These are phyloP conservation scores for Chaetomiaceae sp. DNA, from an alignment of 2,329 filamentous ascomycete species.

Conservation along the genomic window DNA sequence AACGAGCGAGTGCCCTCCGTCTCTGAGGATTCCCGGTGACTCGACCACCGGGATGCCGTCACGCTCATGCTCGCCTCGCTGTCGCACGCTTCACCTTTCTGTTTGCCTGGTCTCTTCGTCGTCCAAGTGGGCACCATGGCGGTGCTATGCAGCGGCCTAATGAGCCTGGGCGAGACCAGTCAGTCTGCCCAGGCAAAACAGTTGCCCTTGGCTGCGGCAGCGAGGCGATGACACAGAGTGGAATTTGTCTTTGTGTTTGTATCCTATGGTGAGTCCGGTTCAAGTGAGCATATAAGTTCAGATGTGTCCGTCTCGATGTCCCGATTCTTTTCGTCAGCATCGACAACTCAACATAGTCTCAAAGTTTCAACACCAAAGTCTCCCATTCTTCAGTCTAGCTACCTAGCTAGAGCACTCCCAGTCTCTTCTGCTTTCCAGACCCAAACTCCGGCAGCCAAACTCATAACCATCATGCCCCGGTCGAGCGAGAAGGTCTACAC, in stretches of 20 bases:
- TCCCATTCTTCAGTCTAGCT: too few species aligned
- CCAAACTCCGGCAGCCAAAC: not conserved
- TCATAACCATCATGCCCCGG: not conserved
- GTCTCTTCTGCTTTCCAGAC: not conserved
- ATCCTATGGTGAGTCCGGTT: too few species aligned
- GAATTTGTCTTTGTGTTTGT: not conserved
- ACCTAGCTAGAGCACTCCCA: too few species aligned
- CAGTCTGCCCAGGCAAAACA: slow-evolving; percentile 2
- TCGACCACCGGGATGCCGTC: slow-evolving; percentile 1
- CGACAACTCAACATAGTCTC: too few species aligned
- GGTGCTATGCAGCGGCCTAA: slow-evolving; percentile 15
- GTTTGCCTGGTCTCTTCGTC: slow-evolving; percentile 10
- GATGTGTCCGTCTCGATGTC: too few species aligned
- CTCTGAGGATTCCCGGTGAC: slow-evolving; percentile 1
- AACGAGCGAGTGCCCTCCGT: not conserved
- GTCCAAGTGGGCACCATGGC: slow-evolving; percentile 11
- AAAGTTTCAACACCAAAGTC: too few species aligned
- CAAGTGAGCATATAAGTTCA: too few species aligned
- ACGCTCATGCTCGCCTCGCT: slow-evolving; percentile 11
- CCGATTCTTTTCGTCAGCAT: too few species aligned
- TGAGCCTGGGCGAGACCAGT: not conserved
- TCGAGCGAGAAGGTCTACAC: not conserved
- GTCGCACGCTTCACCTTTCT: slow-evolving; percentile 1
- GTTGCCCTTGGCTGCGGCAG: not conserved
- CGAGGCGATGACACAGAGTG: slow-evolving; percentile 2